Base-by-base conservation (phyloP, 2,329 filamentous ascomycete species). In the Fusarium fujikuroi region DNA sequence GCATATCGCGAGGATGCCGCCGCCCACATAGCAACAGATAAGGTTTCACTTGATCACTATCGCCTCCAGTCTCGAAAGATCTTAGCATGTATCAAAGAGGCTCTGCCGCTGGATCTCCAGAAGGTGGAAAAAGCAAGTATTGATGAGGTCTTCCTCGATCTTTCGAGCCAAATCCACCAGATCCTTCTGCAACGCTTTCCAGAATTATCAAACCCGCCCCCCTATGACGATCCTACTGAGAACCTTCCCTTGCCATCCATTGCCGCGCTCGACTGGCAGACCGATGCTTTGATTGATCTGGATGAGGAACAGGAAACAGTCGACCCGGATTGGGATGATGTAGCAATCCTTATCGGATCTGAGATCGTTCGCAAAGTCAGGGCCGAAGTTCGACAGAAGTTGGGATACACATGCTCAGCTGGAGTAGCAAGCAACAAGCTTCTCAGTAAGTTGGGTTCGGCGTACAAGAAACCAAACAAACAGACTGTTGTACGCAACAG, bases 251-350 rank as follows among this genome's bases (percentile, higher is more conserved):
- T 90, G 37, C 95, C 95, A 1, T 82, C 87, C 7, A 77, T 85
- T 28, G 92, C 92, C 4, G 93, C 91, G 2, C 82, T 98, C 23
- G 92, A 97, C 79, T 98, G 95, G 95, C 85, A 92, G 69, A 89
- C 92, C 1, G 94, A 97, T 83, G 92, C 91, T n/a, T 84, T 97
- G 62, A 86, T 97, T 21, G 94, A 95, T 79, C 84, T 97, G 54
- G 91, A 96, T 73, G 86, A 90, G 30, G 89, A 95, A 69, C 89
- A 89, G 16, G 95, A 97, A 81, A 88, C 92, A 25, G 88, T 92
- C 75, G 92, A 97, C 78, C 94, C 94, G 2, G 96, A 99, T 82
- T 99, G 96, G 96, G 95, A 99, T 81, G 96, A 99, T 84, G 88
- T 98, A 73, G 93, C 90, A 21, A 93, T 97, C 80, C 86, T 94